Base-by-base conservation (phyloP, 2,329 filamentous ascomycete species). In the Aurifilum marmelostoma region DNA sequence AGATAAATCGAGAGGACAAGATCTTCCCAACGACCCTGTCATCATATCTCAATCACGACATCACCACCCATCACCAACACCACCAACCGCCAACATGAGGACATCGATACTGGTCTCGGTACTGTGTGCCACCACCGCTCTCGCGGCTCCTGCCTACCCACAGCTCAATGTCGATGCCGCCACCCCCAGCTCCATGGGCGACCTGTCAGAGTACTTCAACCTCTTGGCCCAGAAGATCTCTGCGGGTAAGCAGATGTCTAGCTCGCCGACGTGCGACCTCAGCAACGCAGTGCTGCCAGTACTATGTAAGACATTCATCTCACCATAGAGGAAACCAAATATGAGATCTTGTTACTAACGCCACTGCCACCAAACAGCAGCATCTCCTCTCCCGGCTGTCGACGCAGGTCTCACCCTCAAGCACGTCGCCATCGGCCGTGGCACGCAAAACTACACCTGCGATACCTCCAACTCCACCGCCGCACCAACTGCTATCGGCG, bases 381-480 rank as follows among this genome's bases (percentile, higher is more conserved):
- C 88, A 60, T 83, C 83, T 8, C 81, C 87, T 21, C 85, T 97
- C 8, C 89, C 91, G 18, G 72, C 83, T 9, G 88, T 89, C 18
- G 81, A 87, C 0, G 73, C 82, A 8, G 91, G 90, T 67, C 83
- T 92, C 39, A 82, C 77, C 3, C 84, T 97, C 64, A 86, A 88
- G 76, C 92, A 97, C 80, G 91, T 97, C 67, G 92, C 91, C 76
- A 84, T 97, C 71, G 95, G 95, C 75, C 90, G 93, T 59, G 95
- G 95, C 70, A 96, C 92, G 9, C 90, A 97, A 82, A 97, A 97
- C 85, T 98, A 97, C 84, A 97, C 93, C 65, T 97, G 95, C 84
- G 83, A 87, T 69, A 81, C 85, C 66, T 80, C 80, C 71, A 87
- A 91, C 74, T 77, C 87, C 1, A 86, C 86, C 3, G 86, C 88